Conservation (phyloP, 2,329 filamentous ascomycete species). For the Colletotrichum sp. region DNA sequence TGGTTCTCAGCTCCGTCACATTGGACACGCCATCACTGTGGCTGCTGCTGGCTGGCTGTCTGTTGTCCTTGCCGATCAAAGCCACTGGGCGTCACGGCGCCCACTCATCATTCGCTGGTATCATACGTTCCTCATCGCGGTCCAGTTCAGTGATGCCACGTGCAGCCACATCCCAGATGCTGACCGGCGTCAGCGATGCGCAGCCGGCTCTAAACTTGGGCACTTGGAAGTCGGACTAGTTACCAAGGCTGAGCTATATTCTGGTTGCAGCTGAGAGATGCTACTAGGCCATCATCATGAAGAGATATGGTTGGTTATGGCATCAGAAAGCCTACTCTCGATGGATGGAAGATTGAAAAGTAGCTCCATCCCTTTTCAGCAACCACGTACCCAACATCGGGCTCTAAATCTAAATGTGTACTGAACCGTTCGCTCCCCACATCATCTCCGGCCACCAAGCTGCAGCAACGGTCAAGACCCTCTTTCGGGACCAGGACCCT, state of each 20-base stretch:
- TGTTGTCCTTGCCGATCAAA: background rate
- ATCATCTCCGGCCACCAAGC: conserved; percentile 16
- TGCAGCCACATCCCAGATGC: background rate
- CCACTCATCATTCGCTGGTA: background rate
- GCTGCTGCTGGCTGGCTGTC: background rate
- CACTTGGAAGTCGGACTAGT: background rate
- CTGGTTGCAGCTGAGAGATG: background rate
- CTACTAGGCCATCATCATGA: background rate
- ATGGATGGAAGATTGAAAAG: background rate
- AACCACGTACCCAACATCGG: background rate
- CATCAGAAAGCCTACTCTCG: background rate
- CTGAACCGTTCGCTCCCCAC: background rate
- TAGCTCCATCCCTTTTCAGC: background rate
- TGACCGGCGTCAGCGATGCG: conserved; percentile 3
- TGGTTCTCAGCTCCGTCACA: background rate
- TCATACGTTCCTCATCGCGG: background rate
- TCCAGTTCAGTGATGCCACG: background rate
- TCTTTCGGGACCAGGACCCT: conserved; percentile 7
- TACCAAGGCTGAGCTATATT: background rate
- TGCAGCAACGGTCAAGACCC: conserved; percentile 14
- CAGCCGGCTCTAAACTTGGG: background rate
- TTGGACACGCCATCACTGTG: background rate
- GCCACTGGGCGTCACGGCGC: background rate
- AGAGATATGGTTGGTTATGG: background rate
- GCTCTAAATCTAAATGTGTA: background rate